phyloP scores from a whole-genome alignment of 2,329 filamentous ascomycete species.

The Chrysoporthe austroafricana region DNA sequence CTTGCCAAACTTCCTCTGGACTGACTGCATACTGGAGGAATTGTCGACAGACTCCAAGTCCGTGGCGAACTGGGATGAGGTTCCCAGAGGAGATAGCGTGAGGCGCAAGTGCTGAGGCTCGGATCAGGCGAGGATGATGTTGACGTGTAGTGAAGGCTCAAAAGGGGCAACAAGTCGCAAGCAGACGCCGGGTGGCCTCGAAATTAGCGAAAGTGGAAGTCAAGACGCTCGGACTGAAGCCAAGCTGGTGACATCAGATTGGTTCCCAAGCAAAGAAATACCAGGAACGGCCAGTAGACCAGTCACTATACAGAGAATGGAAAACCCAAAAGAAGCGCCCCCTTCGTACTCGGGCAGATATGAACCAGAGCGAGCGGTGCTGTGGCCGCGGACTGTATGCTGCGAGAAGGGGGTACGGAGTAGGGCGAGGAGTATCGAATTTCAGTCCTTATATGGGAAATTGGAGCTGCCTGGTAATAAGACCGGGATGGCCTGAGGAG shows the following conservation, averaged over 20 bases:
- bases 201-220: constrained; percentile 16
- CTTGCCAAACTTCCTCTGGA: constrained; percentile 76
- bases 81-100: neutral
- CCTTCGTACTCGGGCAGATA: neutral
- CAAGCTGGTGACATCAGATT: constrained; percentile 16
- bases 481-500: constrained; percentile 6
- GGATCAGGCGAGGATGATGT: constrained; percentile 1
- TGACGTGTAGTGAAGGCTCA: neutral
- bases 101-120: neutral
- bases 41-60: neutral
- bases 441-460: constrained; percentile 13
- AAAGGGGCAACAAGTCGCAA: constrained; percentile 9
- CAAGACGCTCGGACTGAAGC: constrained; percentile 5
- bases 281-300: neutral
- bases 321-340: neutral
- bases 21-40: constrained; percentile 62
- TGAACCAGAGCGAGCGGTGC: neutral
- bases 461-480: neutral
- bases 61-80: neutral
- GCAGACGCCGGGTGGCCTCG: neutral
- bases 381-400: neutral
- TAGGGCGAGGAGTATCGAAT: neutral
- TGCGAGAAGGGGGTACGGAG: neutral
- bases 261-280: neutral
- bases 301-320: neutral